phyloP scores from a whole-genome alignment of 1,284 basidiomycete species.

The Coniophora puteana region DNA sequence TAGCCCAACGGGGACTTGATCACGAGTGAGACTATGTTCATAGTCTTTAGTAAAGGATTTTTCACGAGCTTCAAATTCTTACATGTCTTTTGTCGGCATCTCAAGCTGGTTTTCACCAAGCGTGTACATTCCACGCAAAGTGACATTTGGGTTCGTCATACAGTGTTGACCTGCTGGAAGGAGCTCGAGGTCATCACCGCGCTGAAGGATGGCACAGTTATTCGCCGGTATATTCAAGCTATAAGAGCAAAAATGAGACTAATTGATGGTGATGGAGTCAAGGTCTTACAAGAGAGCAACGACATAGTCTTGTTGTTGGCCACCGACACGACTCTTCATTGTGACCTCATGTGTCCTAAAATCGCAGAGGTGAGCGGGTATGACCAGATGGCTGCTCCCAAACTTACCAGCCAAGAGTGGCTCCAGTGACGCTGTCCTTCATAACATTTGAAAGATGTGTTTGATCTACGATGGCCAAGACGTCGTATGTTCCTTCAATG shows the following conservation, averaged over 20 bases:
- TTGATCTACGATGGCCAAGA: slow-evolving; percentile 76
- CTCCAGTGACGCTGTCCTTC: slow-evolving; percentile 58
- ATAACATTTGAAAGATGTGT: slow-evolving; percentile 64
- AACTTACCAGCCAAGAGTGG: slow-evolving; percentile 50
- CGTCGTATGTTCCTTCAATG: slow-evolving; percentile 69
- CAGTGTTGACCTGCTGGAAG: slow-evolving; percentile 77
- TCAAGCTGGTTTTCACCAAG: slow-evolving; percentile 78
- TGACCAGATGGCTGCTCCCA: neutral
- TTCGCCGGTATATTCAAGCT: slow-evolving; percentile 80
- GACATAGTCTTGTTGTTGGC: slow-evolving; percentile 56
- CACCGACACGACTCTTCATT: slow-evolving; percentile 58
- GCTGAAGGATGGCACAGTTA: slow-evolving; percentile 79
- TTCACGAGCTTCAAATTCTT: slow-evolving; percentile 19
- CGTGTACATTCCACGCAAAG: slow-evolving; percentile 71
- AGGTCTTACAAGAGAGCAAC: slow-evolving; percentile 67
- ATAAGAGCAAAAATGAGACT: slow-evolving; percentile 7
- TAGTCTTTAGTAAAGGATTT: slow-evolving; percentile 5
- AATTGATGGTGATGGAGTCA: slow-evolving; percentile 1
- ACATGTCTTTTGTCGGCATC: slow-evolving; percentile 84
- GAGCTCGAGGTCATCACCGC: slow-evolving; percentile 74
- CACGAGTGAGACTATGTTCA: slow-evolving; percentile 62
- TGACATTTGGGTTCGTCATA: slow-evolving; percentile 77
- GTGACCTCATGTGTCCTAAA: slow-evolving; percentile 63
- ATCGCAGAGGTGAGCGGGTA: slow-evolving; percentile 5
- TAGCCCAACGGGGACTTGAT: slow-evolving; percentile 79